Percentiles rank a stretch among this genome's conserved stretches.
phyloP scores from a whole-genome alignment of 345 rosid species.

The Cardamine resedifolia region DNA sequence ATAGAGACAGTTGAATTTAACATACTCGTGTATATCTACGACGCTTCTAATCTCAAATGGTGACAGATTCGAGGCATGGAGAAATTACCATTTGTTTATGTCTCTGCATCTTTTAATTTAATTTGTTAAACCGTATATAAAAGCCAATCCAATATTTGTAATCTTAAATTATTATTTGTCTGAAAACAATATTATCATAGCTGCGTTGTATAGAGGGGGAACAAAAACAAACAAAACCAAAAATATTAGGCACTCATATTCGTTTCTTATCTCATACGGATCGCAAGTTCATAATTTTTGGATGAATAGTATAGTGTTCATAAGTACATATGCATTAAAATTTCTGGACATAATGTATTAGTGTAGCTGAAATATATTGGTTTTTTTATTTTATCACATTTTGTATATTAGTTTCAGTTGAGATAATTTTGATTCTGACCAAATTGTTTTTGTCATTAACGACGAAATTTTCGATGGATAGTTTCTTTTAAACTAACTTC shows the following conservation, averaged over 20 bases:
- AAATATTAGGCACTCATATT: not conserved
- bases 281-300: not conserved
- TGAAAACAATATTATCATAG: not conserved
- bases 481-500: not conserved
- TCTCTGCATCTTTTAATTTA: not conserved
- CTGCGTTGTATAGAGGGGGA: not conserved
- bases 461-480: not conserved
- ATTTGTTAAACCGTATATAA: not conserved
- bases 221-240: not conserved
- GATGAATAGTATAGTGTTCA: not conserved
- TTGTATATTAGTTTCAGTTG: not conserved
- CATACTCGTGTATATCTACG: slow-evolving; percentile 19
- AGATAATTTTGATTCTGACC: not conserved
- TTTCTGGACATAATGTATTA: not conserved
- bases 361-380: not conserved
- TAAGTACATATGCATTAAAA: too few species aligned
- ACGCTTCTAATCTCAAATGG: slow-evolving; percentile 22
- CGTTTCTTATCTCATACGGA: not conserved
- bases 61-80: slow-evolving; percentile 20
- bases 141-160: not conserved
- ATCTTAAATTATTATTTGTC: not conserved
- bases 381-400: too few species aligned
- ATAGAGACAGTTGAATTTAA: slow-evolving; percentile 30
- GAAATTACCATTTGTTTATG: slow-evolving; percentile 10
- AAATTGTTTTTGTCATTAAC: not conserved